phyloP scores from a whole-genome alignment of 2,329 filamentous ascomycete species.

The Monilinia aucupariae region DNA sequence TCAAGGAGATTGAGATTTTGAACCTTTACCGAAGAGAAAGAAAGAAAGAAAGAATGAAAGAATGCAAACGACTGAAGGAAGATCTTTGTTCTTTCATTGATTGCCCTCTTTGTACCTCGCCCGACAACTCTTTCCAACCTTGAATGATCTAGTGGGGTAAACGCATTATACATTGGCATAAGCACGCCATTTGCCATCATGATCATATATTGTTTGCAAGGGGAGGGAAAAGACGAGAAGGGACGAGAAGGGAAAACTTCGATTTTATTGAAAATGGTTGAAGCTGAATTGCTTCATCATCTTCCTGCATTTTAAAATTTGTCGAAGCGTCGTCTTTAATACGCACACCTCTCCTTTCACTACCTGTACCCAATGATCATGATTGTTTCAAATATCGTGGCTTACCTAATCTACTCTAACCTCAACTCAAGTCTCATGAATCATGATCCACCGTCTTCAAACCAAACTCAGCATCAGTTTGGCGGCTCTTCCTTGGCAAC shows the following conservation, averaged over 20 bases:
- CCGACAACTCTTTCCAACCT: background rate
- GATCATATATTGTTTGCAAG: no score
- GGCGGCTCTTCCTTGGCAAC: background rate
- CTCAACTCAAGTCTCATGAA: background rate
- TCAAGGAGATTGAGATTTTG: no score
- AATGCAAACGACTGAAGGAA: background rate
- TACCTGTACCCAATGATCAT: no score
- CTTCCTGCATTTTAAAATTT: background rate
- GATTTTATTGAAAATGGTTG: background rate
- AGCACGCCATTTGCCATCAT: slow-evolving; percentile 4
- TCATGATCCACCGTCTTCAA: slow-evolving; percentile 2
- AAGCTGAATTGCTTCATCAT: slow-evolving; percentile 5
- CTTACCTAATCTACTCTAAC: no score
- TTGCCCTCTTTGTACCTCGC: background rate
- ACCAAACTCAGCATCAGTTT: background rate
- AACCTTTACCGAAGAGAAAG: no score
- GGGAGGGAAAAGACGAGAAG: no score
- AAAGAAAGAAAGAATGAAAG: background rate
- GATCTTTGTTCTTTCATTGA: slow-evolving; percentile 4
- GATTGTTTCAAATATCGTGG: no score
- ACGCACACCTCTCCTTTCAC: no score
- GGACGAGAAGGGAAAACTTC: background rate
- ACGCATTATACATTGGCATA: background rate
- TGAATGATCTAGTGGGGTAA: background rate
- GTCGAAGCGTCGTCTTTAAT: no score